Evolutionary conservation across 768 basidiomycete genomes (phyloP), one percentile per base, ranked within the genome.

Genomic region (Mycena amicta): DNA sequence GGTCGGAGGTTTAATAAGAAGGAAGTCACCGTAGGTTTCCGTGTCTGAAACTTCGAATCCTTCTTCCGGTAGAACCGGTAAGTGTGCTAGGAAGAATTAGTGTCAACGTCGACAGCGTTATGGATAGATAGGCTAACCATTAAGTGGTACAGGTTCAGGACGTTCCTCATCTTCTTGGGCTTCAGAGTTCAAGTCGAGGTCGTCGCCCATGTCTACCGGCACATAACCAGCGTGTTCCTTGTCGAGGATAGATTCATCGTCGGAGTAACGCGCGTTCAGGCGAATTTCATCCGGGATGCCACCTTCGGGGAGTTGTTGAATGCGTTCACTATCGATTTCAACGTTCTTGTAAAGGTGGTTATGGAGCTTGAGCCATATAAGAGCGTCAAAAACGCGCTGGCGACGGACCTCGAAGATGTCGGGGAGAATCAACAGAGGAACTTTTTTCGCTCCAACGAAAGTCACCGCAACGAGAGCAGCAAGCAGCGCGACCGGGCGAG

Each of bases 331-430:
- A 51, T 55, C 66, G 26, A 69, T 69, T 0, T 50, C 51, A 49
- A 70, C 68, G 27, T 65, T 64, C 18, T 26, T n/a, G 51, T 74
- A 75, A 5, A 67, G 12, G 0, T 52, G 53, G 51, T 75, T 75
- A 59, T 75, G 57, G 0, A 0, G 23, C 54, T 73, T 72, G 52
- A 75, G 51, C 73, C 74, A 76, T 0, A 57, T 23, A 0, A 79
- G 55, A 0, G 70, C 72, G 1, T 67, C 30, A n/a, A 49, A 53
- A 30, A 77, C 43, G 0, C 41, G 13, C 0, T 37, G n/a, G 0
- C 68, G 46, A 1, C 68, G 54, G 2, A 75, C 72, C 2, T 60
- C 56, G 31, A 76, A 72, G 0, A 60, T 64, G 0, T 47, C 30
- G 1, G 64, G 67, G 3, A 76, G 47, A 28, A 58, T 56, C 0